Percentiles rank a stretch among this genome's conserved stretches.
These are phyloP conservation scores for Fusarium sp. DNA, from an alignment of 2,329 filamentous ascomycete genomes.

Conservation along the genomic window DNA sequence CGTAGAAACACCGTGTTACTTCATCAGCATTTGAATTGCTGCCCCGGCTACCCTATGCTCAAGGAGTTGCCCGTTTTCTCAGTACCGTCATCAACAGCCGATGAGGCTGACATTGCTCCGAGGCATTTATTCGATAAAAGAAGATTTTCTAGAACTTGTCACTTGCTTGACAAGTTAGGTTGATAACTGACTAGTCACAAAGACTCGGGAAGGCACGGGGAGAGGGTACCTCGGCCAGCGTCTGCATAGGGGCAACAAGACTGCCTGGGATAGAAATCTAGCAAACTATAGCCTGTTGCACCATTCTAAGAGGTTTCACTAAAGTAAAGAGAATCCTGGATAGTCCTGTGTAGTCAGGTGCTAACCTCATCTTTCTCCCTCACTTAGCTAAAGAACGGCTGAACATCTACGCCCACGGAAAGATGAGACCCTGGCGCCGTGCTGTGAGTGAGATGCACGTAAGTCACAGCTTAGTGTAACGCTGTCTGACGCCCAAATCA, in stretches of 20 bases:
- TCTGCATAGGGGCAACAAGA: not conserved
- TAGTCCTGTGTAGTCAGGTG: not conserved
- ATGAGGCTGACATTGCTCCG: not conserved
- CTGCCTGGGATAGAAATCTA: not conserved
- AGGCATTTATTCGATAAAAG: not conserved
- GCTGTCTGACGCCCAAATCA: not conserved
- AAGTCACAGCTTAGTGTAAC: not conserved
- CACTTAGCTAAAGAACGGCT: not conserved
- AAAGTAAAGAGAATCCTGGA: not conserved
- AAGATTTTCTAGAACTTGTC: not conserved
- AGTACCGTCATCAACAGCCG: not conserved
- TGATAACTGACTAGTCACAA: not conserved
- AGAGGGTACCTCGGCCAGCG: not conserved
- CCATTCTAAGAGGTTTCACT: not conserved
- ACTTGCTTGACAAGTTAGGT: not conserved
- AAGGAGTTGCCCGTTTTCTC: not conserved
- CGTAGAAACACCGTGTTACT: not conserved
- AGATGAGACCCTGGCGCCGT: not conserved
- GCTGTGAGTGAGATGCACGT: not conserved
- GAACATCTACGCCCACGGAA: not conserved
- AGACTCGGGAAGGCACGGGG: not conserved
- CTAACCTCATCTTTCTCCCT: not conserved
- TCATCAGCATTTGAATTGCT: not conserved
- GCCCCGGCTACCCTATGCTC: not conserved
- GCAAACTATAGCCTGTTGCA: not conserved